Percentiles rank a stretch among this genome's conserved stretches.
These are phyloP conservation scores for Gautieria morchelliformis DNA, from an alignment of 768 basidiomycete genomes.

Conservation along the genomic window DNA sequence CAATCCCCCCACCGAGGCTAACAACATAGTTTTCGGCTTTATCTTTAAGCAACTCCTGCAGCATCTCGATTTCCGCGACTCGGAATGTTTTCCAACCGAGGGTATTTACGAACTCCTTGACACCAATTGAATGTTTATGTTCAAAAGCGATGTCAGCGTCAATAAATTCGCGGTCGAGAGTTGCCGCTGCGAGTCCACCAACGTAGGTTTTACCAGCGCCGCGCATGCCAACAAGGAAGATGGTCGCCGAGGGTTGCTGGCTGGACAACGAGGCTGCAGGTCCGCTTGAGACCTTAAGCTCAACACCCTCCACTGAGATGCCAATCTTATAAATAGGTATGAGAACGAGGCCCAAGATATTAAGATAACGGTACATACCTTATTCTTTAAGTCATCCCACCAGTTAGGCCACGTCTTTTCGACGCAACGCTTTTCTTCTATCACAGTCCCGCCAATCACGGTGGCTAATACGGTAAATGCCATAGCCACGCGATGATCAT, in stretches of 20 bases:
- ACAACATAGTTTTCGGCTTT: conserved; percentile 60
- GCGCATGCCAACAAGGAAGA: conserved; percentile 90
- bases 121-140: conserved; percentile 44
- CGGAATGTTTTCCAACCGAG: conserved; percentile 91
- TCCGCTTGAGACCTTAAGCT: conserved; percentile 41
- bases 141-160: conserved; percentile 84
- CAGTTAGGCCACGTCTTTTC: conserved; percentile 99
- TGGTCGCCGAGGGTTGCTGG: conserved; percentile 37
- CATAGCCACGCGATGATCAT: conserved; percentile 99
- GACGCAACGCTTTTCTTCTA: conserved; percentile 96
- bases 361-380: conserved; percentile 38
- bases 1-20: conserved; percentile 90
- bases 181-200: conserved; percentile 63
- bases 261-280: conserved; percentile 31
- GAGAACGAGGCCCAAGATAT: neutral
- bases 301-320: conserved; percentile 76
- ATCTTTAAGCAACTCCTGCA: conserved; percentile 55
- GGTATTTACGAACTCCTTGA: conserved; percentile 70
- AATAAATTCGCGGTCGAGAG: conserved; percentile 63
- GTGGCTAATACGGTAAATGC: conserved; percentile 86
- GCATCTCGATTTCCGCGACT: conserved; percentile 57
- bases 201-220: conserved; percentile 93
- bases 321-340: conserved; percentile 54
- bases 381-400: conserved; percentile 98
- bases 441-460: conserved; percentile 60